phyloP scores from a whole-genome alignment of 2,329 filamentous ascomycete genomes.

The Chaetothyriales sp. region DNA sequence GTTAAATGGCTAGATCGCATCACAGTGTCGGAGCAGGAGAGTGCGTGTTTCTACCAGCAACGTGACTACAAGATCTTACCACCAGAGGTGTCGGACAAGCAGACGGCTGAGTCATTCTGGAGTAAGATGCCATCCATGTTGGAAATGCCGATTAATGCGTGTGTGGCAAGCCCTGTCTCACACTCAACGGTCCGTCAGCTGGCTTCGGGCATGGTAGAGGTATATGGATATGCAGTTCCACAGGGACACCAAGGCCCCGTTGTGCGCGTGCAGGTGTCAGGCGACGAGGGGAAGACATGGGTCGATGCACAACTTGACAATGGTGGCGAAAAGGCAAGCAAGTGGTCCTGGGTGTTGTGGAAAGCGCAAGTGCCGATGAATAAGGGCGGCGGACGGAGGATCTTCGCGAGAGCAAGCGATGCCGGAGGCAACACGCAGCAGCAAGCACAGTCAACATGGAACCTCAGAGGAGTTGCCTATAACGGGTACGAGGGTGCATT shows the following conservation, averaged over 20 bases:
- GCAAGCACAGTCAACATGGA: slow-evolving; percentile 36
- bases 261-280: slow-evolving; percentile 37
- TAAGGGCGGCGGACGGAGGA: slow-evolving; percentile 26
- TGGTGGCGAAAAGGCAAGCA: slow-evolving; percentile 19
- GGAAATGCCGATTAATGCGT: slow-evolving; percentile 43
- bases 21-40: slow-evolving; percentile 36
- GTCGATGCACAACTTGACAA: slow-evolving; percentile 29
- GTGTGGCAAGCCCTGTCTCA: slow-evolving; percentile 34
- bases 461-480: slow-evolving; percentile 44
- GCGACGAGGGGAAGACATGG: slow-evolving; percentile 37
- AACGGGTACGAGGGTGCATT: slow-evolving; percentile 43
- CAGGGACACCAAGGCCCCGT: slow-evolving; percentile 39
- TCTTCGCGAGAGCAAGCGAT: slow-evolving; percentile 43
- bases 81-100: slow-evolving; percentile 33
- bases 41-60: slow-evolving; percentile 41
- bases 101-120: slow-evolving; percentile 40
- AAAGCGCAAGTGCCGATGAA: slow-evolving; percentile 29
- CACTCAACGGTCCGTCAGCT: slow-evolving; percentile 29
- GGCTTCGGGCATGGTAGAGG: slow-evolving; percentile 29
- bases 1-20: slow-evolving; percentile 44
- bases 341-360: slow-evolving; percentile 46
- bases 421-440: slow-evolving; percentile 37
- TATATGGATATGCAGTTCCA: slow-evolving; percentile 43
- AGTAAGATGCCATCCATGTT: slow-evolving; percentile 34
- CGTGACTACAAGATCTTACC: slow-evolving; percentile 46